phyloP scores from a whole-genome alignment of 2,329 filamentous ascomycete species.

The Thelonectria blattea region DNA sequence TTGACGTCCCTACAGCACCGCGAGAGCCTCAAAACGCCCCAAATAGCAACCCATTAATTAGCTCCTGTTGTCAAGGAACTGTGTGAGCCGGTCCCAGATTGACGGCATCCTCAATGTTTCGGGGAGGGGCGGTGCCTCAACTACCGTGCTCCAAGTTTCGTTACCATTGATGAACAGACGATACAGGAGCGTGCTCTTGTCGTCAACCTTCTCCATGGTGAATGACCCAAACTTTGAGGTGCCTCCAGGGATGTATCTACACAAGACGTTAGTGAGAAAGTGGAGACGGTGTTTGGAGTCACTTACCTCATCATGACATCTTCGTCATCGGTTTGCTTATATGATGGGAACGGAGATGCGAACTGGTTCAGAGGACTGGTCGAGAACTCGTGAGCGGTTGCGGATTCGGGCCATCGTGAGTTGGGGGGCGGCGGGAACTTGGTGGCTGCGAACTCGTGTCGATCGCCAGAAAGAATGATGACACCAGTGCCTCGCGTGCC shows the following conservation, averaged over 20 bases:
- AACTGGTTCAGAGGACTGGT: conserved; percentile 94
- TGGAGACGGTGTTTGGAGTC: not conserved
- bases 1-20: not conserved
- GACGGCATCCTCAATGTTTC: conserved; percentile 27
- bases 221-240: conserved; percentile 82
- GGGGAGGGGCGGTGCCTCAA: conserved; percentile 51
- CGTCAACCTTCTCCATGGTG: conserved; percentile 73
- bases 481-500: conserved; percentile 78
- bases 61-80: not conserved
- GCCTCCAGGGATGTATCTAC: conserved; percentile 78
- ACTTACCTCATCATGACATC: conserved; percentile 85
- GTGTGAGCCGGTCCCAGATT: conserved; percentile 1
- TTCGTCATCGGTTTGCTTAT: conserved; percentile 78
- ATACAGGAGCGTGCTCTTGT: conserved; percentile 77
- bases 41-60: not conserved
- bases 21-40: not conserved
- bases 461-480: conserved; percentile 84
- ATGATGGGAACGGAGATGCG: conserved; percentile 84
- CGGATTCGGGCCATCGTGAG: conserved; percentile 66
- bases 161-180: conserved; percentile 81
- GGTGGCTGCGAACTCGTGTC: conserved; percentile 97
- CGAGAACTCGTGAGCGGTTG: conserved; percentile 86
- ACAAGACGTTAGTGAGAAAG: conserved; percentile 1
- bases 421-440: conserved; percentile 69
- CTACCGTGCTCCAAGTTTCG: conserved; percentile 73